phyloP scores from a whole-genome alignment of 2,329 filamentous ascomycete genomes.

The Stromatinia cepivora region DNA sequence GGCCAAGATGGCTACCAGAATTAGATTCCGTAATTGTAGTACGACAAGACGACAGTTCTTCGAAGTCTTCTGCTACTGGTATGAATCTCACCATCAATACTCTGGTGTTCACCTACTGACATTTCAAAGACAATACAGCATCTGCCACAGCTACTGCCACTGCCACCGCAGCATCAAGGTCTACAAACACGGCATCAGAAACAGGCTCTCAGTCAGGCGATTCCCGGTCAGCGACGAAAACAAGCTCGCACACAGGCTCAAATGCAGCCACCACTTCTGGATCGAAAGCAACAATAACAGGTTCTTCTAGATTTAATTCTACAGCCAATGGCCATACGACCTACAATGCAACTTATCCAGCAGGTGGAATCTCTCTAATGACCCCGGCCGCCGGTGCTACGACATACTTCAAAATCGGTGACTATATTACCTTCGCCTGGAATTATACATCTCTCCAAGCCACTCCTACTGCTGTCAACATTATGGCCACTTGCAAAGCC shows the following conservation, averaged over 20 bases:
- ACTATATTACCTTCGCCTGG: slow-evolving; percentile 61
- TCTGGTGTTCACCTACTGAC: not conserved
- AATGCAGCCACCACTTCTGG: slow-evolving; percentile 16
- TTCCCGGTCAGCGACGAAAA: slow-evolving; percentile 18
- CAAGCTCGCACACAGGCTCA: slow-evolving; percentile 10
- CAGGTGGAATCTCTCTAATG: slow-evolving; percentile 55
- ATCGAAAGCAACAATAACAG: slow-evolving; percentile 13
- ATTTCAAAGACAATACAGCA: not conserved
- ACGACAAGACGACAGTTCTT: slow-evolving; percentile 44
- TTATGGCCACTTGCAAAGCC: slow-evolving; percentile 57
- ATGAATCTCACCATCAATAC: slow-evolving; percentile 10
- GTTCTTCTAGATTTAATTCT: not conserved
- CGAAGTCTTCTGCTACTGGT: slow-evolving; percentile 23
- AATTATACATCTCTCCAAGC: slow-evolving; percentile 63
- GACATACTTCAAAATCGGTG: slow-evolving; percentile 60
- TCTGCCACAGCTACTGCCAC: slow-evolving; percentile 4
- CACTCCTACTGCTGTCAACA: slow-evolving; percentile 60
- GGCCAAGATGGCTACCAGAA: slow-evolving; percentile 57
- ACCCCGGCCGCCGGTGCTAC: slow-evolving; percentile 50
- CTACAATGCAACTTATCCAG: slow-evolving; percentile 49
- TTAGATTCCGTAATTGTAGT: slow-evolving; percentile 53
- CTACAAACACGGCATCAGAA: slow-evolving; percentile 11
- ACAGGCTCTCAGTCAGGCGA: not conserved
- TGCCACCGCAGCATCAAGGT: slow-evolving; percentile 5
- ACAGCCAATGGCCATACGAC: slow-evolving; percentile 27